These are phyloP conservation scores for Coemansia sp. DNA, from an alignment of 192 early-diverging fungal genomes.

Conservation along the genomic window DNA sequence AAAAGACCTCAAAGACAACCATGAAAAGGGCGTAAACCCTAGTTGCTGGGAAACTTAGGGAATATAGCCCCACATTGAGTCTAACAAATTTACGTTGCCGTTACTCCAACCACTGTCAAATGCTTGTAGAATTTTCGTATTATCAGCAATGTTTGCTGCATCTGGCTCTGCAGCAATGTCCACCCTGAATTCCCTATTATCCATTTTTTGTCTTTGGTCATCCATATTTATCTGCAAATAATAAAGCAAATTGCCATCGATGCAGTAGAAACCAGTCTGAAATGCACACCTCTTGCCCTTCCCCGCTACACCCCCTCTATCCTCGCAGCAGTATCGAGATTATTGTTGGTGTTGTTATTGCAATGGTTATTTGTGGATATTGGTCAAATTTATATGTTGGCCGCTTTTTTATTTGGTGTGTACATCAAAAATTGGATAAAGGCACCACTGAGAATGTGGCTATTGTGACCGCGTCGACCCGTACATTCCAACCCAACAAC, in stretches of 20 bases:
- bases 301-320: background rate
- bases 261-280: constrained; percentile 9
- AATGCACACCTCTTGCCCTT: constrained; percentile 2
- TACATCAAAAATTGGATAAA: background rate
- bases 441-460: constrained; percentile 1
- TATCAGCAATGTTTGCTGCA: constrained; percentile 28
- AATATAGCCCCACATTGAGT: background rate
- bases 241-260: background rate
- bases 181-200: constrained; percentile 37
- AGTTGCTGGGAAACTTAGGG: background rate
- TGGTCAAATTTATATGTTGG: background rate
- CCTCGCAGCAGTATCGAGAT: background rate
- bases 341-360: constrained; percentile 1
- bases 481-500: background rate
- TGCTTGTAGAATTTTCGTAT: background rate
- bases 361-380: constrained; percentile 12
- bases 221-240: constrained; percentile 2
- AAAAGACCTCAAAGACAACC: background rate
- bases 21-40: background rate
- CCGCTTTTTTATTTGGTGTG: background rate
- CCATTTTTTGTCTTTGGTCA: constrained; percentile 14
- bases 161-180: constrained; percentile 34
- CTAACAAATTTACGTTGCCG: background rate
- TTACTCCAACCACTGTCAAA: background rate
- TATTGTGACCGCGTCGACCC: background rate